A percentile compares a stretch with the other conserved stretches of the same genome.
These are phyloP conservation scores for Apiospora arundinis DNA, from an alignment of 2,329 filamentous ascomycete species.

Conservation along the genomic window DNA sequence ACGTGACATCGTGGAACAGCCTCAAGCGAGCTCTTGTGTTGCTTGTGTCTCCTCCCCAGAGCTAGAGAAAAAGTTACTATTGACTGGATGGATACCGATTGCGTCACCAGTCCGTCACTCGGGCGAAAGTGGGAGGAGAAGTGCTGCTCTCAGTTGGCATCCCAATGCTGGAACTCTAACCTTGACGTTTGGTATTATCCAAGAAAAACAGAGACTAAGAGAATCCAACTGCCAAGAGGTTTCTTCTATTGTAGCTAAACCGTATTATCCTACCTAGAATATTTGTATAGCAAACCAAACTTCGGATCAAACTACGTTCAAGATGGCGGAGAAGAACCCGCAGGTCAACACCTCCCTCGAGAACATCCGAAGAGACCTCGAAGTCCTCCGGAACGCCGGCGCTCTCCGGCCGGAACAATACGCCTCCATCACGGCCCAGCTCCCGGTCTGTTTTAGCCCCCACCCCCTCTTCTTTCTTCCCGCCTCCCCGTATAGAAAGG, in stretches of 20 bases:
- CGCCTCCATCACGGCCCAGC: constrained; percentile 17
- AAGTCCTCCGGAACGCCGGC: constrained; percentile 8
- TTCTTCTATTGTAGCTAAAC: no score
- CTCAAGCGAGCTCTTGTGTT: not conserved
- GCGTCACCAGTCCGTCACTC: constrained; percentile 1
- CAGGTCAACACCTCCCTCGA: constrained; percentile 8
- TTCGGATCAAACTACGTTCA: not conserved
- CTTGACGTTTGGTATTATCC: no score
- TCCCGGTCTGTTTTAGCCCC: constrained; percentile 5
- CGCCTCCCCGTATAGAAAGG: no score
- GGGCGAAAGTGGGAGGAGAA: not conserved
- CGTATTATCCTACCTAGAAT: not conserved
- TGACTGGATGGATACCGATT: not conserved
- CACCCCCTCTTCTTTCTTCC: not conserved
- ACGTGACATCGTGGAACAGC: not conserved
- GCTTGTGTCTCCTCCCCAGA: not conserved
- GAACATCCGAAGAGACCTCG: constrained; percentile 1
- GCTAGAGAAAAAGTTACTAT: not conserved
- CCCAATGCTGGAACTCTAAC: no score
- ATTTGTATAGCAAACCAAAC: not conserved
- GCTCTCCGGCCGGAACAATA: constrained; percentile 15
- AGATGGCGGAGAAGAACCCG: not conserved
- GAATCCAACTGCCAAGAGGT: no score
- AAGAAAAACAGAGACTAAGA: no score
- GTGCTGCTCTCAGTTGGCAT: no score